phyloP scores from a whole-genome alignment of 2,329 filamentous ascomycete species.

The Cladophialophora bantiana region DNA sequence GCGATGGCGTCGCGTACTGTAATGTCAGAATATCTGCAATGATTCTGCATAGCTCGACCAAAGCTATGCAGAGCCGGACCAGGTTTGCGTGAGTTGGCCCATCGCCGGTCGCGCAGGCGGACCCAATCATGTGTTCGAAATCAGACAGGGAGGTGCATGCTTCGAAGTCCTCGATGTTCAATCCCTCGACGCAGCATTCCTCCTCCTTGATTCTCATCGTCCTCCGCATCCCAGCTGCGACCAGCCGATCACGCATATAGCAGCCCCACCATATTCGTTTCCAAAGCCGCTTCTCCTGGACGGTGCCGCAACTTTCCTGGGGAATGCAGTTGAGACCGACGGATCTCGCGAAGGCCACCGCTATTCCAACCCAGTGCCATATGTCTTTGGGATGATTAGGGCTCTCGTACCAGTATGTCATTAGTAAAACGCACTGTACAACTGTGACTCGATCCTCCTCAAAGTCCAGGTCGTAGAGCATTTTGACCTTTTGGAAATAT shows the following conservation, averaged over 20 bases:
- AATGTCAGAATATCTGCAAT: slow-evolving; percentile 11
- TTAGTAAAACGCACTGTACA: slow-evolving; percentile 86
- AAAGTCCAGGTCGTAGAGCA: slow-evolving; percentile 93
- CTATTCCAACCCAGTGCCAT: slow-evolving; percentile 99
- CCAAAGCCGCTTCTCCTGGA: slow-evolving; percentile 77
- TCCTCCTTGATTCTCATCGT: slow-evolving; percentile 91
- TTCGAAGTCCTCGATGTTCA: slow-evolving; percentile 15
- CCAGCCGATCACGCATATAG: slow-evolving; percentile 89
- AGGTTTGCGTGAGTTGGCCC: not conserved
- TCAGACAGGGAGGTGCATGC: not conserved
- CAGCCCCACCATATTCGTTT: slow-evolving; percentile 98
- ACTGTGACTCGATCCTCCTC: slow-evolving; percentile 86
- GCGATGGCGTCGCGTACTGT: slow-evolving; percentile 15
- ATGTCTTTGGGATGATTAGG: slow-evolving; percentile 96
- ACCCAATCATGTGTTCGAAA: slow-evolving; percentile 9
- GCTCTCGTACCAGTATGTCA: slow-evolving; percentile 97
- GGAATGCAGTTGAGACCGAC: slow-evolving; percentile 91
- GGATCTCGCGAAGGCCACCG: slow-evolving; percentile 87
- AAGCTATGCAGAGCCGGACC: slow-evolving; percentile 67
- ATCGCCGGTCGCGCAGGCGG: not conserved
- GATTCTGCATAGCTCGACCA: slow-evolving; percentile 12
- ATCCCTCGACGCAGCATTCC: slow-evolving; percentile 28
- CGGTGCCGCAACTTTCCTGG: slow-evolving; percentile 52
- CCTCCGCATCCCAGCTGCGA: slow-evolving; percentile 89
- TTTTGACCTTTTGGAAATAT: slow-evolving; percentile 75